A percentile compares a stretch with the other conserved stretches of the same genome.
Conservation (phyloP, 192 early-diverging fungal species). For the Backusella mclennaniae region DNA sequence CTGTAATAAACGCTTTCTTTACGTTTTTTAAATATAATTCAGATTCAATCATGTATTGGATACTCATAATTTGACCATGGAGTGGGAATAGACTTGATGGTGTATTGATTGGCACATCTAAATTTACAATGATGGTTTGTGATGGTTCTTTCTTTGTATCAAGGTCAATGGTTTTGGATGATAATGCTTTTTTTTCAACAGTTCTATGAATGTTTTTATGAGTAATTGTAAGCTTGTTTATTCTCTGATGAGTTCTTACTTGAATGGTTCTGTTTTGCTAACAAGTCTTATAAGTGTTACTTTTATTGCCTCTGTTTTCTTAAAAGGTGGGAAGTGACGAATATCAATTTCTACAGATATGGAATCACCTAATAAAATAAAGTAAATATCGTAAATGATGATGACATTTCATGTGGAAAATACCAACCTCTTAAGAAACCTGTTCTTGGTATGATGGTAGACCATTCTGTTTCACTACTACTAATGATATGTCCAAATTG, state of each 20-base stretch:
- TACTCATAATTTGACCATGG: background rate
- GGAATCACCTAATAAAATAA: background rate
- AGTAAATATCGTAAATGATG: background rate
- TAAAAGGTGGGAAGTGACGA: background rate
- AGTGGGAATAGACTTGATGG: background rate
- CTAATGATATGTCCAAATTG: background rate
- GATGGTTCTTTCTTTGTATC: background rate
- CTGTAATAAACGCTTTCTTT: background rate
- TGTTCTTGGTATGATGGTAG: conserved; percentile 1
- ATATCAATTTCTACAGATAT: background rate
- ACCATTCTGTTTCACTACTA: background rate
- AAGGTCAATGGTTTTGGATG: background rate
- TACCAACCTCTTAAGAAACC: background rate
- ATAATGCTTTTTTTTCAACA: background rate
- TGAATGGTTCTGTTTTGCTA: background rate
- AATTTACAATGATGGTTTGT: background rate
- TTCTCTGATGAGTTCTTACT: background rate
- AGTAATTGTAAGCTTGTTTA: background rate
- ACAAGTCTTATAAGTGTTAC: background rate
- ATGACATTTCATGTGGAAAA: background rate
- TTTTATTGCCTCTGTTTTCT: background rate
- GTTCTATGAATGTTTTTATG: background rate
- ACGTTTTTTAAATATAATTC: background rate
- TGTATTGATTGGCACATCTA: background rate
- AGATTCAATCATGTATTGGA: conserved; percentile 1